A percentile compares a stretch with the other conserved stretches of the same genome.
phyloP scores from a whole-genome alignment of 306 rosid species.

The Trifolium dubium region DNA sequence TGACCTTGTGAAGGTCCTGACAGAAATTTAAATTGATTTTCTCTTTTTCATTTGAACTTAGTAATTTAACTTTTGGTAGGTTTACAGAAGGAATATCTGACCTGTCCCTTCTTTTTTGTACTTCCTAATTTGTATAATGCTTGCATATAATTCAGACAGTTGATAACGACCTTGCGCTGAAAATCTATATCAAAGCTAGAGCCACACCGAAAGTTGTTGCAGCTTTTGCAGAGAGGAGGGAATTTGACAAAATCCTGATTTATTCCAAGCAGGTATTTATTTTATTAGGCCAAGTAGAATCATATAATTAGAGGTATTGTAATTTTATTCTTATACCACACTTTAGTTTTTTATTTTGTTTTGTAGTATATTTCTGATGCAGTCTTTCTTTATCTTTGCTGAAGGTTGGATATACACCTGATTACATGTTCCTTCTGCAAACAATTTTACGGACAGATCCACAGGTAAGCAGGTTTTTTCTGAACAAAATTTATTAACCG shows the following conservation, averaged over 20 bases:
- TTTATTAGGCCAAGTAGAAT: conserved; percentile 11
- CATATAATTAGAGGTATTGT: neutral
- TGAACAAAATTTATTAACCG: conserved; percentile 4
- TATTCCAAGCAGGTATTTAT: conserved; percentile 85
- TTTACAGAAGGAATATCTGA: conserved; percentile 18
- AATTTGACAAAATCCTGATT: conserved; percentile 90
- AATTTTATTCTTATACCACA: neutral
- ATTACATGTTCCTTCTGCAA: conserved; percentile 88
- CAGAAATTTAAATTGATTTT: conserved; percentile 34
- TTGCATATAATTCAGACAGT: conserved; percentile 64
- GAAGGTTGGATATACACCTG: conserved; percentile 96
- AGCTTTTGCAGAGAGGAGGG: conserved; percentile 97
- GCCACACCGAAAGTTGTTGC: conserved; percentile 98
- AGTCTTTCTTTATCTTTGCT: conserved; percentile 38
- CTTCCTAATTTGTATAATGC: conserved; percentile 26
- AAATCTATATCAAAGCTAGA: conserved; percentile 94
- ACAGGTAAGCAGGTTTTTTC: conserved; percentile 59
- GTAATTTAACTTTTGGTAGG: conserved; percentile 7
- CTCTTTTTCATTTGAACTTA: conserved; percentile 14
- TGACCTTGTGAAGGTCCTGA: conserved; percentile 93
- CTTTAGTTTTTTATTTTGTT: neutral
- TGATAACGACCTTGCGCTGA: conserved; percentile 90
- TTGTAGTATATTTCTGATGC: conserved; percentile 6
- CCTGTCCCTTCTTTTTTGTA: conserved; percentile 18
- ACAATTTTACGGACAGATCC: conserved; percentile 90